Evolutionary conservation across 2,329 filamentous ascomycete species (phyloP).

Genomic region (Xylariaceae sp.): DNA sequence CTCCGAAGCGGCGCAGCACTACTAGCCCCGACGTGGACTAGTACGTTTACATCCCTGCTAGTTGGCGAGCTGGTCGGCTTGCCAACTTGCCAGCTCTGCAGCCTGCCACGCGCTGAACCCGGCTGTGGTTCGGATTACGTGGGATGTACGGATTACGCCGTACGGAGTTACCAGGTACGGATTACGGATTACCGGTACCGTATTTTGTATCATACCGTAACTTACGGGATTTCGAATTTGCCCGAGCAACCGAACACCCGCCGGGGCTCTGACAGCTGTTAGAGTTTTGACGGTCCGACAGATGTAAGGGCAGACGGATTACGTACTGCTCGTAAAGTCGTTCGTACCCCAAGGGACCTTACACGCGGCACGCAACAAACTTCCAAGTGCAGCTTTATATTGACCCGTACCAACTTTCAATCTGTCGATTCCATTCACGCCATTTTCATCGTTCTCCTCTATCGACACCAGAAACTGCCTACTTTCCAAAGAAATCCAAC

Average conservation of each 20-base stretch:
- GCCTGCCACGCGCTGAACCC: not conserved
- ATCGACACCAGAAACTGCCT: not conserved
- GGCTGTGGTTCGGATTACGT: too few species aligned
- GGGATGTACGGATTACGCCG: too few species aligned
- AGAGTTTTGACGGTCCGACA: too few species aligned
- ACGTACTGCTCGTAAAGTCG: too few species aligned
- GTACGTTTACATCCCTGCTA: not conserved
- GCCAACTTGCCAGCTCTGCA: constrained; percentile 11
- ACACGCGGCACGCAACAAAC: not conserved
- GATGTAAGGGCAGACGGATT: too few species aligned
- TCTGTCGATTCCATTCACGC: not conserved
- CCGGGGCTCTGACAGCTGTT: too few species aligned
- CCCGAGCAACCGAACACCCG: too few species aligned
- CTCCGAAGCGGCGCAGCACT: not conserved
- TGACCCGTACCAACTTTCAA: not conserved
- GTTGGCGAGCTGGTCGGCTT: not conserved
- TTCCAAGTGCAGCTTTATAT: not conserved
- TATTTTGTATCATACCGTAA: too few species aligned
- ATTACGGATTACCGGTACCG: not conserved
- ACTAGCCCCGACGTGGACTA: constrained; percentile 6
- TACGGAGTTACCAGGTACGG: not conserved
- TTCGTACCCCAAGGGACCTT: too few species aligned
- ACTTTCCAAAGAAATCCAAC: not conserved
- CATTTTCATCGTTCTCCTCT: not conserved
- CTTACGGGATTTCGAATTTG: too few species aligned